phyloP scores from a whole-genome alignment of 495 filamentous ascomycete species.

The Aspergillus conjunctus region DNA sequence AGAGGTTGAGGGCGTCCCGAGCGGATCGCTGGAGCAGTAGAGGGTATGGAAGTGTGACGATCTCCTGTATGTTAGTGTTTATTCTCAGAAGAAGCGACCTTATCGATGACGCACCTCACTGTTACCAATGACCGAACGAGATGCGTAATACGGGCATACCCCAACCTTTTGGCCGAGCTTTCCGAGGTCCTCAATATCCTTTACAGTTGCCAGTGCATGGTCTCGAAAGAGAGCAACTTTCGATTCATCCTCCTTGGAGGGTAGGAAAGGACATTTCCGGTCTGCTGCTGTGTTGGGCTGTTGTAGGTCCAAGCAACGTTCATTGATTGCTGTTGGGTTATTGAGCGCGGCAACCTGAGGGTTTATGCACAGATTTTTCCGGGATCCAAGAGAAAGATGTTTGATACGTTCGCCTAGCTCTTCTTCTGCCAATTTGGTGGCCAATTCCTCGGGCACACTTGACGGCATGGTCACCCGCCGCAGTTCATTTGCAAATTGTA shows the following conservation, averaged over 20 bases:
- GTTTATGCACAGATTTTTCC: slow-evolving; percentile 94
- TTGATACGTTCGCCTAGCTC: slow-evolving; percentile 67
- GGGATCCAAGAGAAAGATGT: slow-evolving; percentile 83
- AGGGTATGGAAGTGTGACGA: slow-evolving; percentile 93
- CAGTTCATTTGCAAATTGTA: slow-evolving; percentile 90
- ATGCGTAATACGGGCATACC: slow-evolving; percentile 95
- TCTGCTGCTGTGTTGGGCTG: slow-evolving; percentile 67
- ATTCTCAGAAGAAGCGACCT: neutral
- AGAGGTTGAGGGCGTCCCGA: slow-evolving; percentile 82
- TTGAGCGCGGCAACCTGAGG: slow-evolving; percentile 70
- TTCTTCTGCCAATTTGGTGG: slow-evolving; percentile 25
- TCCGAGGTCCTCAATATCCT: slow-evolving; percentile 92
- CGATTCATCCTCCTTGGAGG: slow-evolving; percentile 71
- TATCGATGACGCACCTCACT: slow-evolving; percentile 60
- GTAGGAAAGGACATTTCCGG: slow-evolving; percentile 76
- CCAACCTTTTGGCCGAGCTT: slow-evolving; percentile 74
- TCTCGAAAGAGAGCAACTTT: slow-evolving; percentile 84
- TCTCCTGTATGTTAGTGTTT: slow-evolving; percentile 50
- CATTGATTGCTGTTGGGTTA: slow-evolving; percentile 84
- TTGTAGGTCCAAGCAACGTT: slow-evolving; percentile 90
- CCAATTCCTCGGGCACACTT: slow-evolving; percentile 44
- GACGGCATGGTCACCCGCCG: slow-evolving; percentile 79
- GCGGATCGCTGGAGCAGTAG: slow-evolving; percentile 87
- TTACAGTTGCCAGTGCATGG: slow-evolving; percentile 77
- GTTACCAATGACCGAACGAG: slow-evolving; percentile 75